These are phyloP conservation scores for Monilinia fructicola DNA, from an alignment of 2,329 filamentous ascomycete species.

Conservation along the genomic window DNA sequence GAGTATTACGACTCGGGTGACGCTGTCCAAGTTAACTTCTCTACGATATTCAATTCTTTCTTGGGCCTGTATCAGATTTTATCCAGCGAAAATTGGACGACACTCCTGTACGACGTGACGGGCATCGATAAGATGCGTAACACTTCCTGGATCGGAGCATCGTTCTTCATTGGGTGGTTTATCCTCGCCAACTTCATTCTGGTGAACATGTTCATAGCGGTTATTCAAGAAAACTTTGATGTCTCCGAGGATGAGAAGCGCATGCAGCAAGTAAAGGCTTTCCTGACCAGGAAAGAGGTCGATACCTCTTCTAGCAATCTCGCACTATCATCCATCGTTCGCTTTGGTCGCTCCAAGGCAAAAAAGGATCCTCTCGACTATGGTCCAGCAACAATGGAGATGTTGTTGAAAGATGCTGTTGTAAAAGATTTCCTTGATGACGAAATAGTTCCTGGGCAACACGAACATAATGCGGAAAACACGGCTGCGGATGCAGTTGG, in stretches of 20 bases:
- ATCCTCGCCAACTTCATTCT: conserved; percentile 93
- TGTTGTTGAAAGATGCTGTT: conserved; percentile 94
- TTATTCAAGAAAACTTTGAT: conserved; percentile 99
- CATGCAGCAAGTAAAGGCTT: conserved; percentile 91
- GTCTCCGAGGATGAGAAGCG: conserved; percentile 98
- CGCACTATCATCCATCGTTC: conserved; percentile 69
- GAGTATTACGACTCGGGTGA: conserved; percentile 59
- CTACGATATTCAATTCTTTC: conserved; percentile 92
- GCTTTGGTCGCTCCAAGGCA: conserved; percentile 58
- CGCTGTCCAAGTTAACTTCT: conserved; percentile 71
- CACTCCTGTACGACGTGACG: conserved; percentile 80
- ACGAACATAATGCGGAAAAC: conserved; percentile 39
- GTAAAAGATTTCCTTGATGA: conserved; percentile 94
- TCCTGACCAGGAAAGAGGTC: conserved; percentile 86
- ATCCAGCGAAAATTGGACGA: conserved; percentile 95
- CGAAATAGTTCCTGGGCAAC: conserved; percentile 49
- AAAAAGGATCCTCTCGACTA: conserved; percentile 85
- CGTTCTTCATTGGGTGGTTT: conserved; percentile 94
- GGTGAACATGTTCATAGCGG: conserved; percentile 99
- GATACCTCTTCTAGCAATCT: conserved; percentile 71
- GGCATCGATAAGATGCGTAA: conserved; percentile 61
- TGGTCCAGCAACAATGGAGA: conserved; percentile 87
- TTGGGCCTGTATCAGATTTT: conserved; percentile 97
- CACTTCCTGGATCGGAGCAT: conserved; percentile 89
- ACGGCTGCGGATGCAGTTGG: conserved; percentile 39